A percentile compares a stretch with the other conserved stretches of the same genome.
phyloP scores from a whole-genome alignment of 441 rosid genomes.

The Mallotus repandus region DNA sequence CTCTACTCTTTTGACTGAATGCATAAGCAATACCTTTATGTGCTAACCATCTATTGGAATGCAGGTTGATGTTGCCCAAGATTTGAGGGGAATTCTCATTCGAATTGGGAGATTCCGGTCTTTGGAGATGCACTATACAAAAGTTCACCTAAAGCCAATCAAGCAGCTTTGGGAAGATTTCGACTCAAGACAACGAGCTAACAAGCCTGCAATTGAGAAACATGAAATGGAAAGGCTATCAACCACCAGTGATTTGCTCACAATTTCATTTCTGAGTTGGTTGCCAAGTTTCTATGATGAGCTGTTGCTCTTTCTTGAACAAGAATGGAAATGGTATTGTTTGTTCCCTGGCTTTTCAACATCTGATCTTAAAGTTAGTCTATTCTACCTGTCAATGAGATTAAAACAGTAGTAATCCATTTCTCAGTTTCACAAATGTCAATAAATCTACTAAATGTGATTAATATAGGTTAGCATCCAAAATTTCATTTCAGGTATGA shows the following conservation, averaged over 20 bases:
- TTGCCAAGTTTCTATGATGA: slow-evolving; percentile 94
- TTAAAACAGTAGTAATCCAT: slow-evolving; percentile 12
- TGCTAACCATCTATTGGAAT: slow-evolving; percentile 19
- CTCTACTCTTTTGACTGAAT: slow-evolving; percentile 4
- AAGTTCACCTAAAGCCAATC: slow-evolving; percentile 82
- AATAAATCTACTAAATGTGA: background rate
- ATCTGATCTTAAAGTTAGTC: slow-evolving; percentile 3
- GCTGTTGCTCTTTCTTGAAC: slow-evolving; percentile 91
- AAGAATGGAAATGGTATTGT: slow-evolving; percentile 96
- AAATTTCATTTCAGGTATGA: background rate
- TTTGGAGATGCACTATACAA: slow-evolving; percentile 81
- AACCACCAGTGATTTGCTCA: slow-evolving; percentile 43
- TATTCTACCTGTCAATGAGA: background rate
- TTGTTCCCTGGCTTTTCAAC: slow-evolving; percentile 11
- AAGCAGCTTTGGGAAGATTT: slow-evolving; percentile 95
- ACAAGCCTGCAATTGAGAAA: slow-evolving; percentile 57
- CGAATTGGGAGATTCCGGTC: slow-evolving; percentile 96
- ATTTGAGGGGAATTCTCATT: slow-evolving; percentile 91
- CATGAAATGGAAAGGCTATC: slow-evolving; percentile 58
- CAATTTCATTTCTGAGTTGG: slow-evolving; percentile 75
- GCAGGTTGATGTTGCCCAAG: slow-evolving; percentile 93
- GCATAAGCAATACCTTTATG: slow-evolving; percentile 17
- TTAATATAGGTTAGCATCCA: background rate
- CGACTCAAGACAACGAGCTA: slow-evolving; percentile 61
- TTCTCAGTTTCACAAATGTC: slow-evolving; percentile 6